Evolutionary conservation across 345 rosid species (phyloP).

Genomic region (Isatis tinctoria): DNA sequence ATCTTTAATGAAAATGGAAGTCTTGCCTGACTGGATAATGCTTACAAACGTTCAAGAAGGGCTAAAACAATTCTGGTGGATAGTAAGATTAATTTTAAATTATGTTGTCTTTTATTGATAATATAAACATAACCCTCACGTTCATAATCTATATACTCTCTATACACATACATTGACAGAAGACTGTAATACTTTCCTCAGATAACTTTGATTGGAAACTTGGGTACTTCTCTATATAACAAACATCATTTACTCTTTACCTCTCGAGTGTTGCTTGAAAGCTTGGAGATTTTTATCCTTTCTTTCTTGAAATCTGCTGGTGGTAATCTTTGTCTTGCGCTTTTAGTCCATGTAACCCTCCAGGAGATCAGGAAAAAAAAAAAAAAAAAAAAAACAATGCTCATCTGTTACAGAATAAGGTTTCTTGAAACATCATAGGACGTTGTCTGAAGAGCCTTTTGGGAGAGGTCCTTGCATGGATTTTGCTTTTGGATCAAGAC

Average conservation of each 20-base stretch:
- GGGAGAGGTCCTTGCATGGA: not conserved
- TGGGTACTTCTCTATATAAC: constrained; percentile 7
- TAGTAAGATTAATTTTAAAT: not conserved
- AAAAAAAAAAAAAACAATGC: not conserved
- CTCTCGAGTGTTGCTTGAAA: not conserved
- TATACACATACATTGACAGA: constrained; percentile 10
- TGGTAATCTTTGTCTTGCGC: not conserved
- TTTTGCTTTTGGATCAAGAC: constrained; percentile 10
- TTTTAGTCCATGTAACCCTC: not conserved
- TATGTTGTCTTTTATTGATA: not conserved
- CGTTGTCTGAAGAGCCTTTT: constrained; percentile 12
- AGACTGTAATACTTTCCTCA: not conserved
- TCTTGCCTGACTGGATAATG: not conserved
- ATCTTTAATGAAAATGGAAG: not conserved
- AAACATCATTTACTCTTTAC: constrained; percentile 1
- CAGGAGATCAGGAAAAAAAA: not conserved
- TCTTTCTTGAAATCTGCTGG: not conserved
- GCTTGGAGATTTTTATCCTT: not conserved
- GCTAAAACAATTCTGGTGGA: not conserved
- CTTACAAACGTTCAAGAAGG: not conserved
- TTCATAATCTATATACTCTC: not conserved
- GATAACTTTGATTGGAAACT: not conserved
- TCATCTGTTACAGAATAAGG: not conserved
- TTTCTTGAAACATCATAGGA: constrained; percentile 2
- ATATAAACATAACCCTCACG: not conserved